These are phyloP conservation scores for Aspergillus brasiliensis DNA, from an alignment of 2,329 filamentous ascomycete genomes.

Conservation along the genomic window DNA sequence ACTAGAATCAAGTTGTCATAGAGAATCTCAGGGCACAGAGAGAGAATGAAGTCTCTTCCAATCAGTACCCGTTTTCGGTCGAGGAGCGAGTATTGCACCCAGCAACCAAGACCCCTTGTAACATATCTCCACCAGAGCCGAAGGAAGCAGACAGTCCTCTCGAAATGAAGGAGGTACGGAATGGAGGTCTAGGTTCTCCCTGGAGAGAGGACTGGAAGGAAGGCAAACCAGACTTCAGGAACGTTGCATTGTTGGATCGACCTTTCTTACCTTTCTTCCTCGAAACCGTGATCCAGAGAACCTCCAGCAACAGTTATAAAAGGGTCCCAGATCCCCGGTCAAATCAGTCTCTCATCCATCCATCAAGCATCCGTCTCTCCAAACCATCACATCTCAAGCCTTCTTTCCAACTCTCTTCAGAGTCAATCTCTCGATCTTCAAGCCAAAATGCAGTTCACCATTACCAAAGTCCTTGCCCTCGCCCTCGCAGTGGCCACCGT, in stretches of 20 bases:
- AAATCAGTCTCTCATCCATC: neutral
- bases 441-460: constrained; percentile 6
- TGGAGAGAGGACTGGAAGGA: no score
- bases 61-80: neutral
- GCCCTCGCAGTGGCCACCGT: neutral
- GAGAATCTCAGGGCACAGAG: neutral
- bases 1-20: neutral
- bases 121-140: neutral
- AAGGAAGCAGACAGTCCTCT: neutral
- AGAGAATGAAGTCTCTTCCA: neutral
- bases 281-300: neutral
- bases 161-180: neutral
- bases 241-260: neutral
- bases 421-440: neutral
- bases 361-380: neutral
- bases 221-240: neutral
- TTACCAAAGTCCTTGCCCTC: constrained; percentile 1
- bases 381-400: neutral
- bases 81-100: neutral
- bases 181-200: neutral
- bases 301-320: neutral
- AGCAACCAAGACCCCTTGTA: neutral
- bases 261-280: neutral
- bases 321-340: neutral
- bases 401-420: neutral